Evolutionary conservation across 2,329 filamentous ascomycete species (phyloP), one percentile per base, ranked within the genome.

Genomic region (Pseudocercospora eumusae): DNA sequence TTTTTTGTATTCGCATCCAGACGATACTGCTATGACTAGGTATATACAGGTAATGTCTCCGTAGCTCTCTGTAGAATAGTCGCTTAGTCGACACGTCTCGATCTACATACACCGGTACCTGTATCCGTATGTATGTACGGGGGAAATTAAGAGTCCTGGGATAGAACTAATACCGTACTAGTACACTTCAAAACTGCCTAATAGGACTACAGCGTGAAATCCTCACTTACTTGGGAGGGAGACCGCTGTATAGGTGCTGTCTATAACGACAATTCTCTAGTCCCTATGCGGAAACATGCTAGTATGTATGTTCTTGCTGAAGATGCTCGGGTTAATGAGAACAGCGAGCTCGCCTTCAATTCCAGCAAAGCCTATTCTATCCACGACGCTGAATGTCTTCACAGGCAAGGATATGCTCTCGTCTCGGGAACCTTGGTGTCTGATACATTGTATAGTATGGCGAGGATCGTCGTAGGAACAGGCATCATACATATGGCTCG

Each of bases 381-480:
- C 18, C 21, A 45, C 23, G 42, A 45, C 42, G 42, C 42, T 45
- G 42, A 10, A 13, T 21, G 18, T 23, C 42, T 45, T 45, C 18
- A 23, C 42, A 45, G 21, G 18, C 44, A 21, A 6, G 44, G 44
- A 8, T n/a, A 47, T 47, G 44, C 44, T n/a, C 18, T 9, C n/a
- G 10, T 47, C 18, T 21, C 47, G 23, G 23, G 28, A 31, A 50
- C 47, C 23, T 50, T n/a, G n/a, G 15, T n/a, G 13, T 27, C 47
- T 28, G 47, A 50, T n/a, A n/a, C n/a, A n/a, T n/a, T n/a, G n/a
- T 27, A 50, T 50, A 50, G 47, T 27, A 50, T 23, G 23, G 23
- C 47, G 13, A 13, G 47, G 13, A 21, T 21, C 42, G 18, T 21
- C 42, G 42, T 50, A 5, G 47, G 9, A 50, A 27, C 21, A 50